Base-by-base conservation (phyloP, 2,329 filamentous ascomycete species). In the Fusarium nygamai region DNA sequence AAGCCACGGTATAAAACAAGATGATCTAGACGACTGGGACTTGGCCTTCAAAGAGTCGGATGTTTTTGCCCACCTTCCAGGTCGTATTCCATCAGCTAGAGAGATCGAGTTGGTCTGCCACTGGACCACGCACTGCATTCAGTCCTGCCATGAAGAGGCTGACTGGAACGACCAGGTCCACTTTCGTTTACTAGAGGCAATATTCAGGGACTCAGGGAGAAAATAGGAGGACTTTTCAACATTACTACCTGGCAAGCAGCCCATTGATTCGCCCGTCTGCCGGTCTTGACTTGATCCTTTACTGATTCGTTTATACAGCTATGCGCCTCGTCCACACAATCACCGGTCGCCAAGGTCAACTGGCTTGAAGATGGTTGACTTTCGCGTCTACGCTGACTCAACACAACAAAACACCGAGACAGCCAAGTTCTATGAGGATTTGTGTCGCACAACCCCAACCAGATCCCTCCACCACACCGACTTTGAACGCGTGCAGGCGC, bases 131-230 rank as follows among this genome's bases (percentile, higher is more conserved):
- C 11, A 20, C 3, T 46, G 43, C 17, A 27, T 46, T 8, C 5
- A 46, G 5, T 27, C 24, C 1, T 6, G 7, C 0, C 43, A 46
- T 27, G 17, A 46, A 6, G 43, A 27, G 5, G 43, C 11, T 46
- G 17, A 11, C 3, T 46, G 17, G 24, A 27, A 5, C 17, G 17
- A 27, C 5, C 1, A 27, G 17, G n/a, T 46, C 11, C n/a, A 19
- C 6, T 6, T 9, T 4, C 17, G 11, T 19, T 46, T 46, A 11
- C n/a, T 46, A 9, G n/a, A 13, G 2, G n/a, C 43, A 13, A 19
- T 9, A 12, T 46, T 20, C 3, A 8, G 7, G 5, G n/a, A 19
- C 0, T 0, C n/a, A 6, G n/a, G 3, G n/a, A 46, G n/a, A 19
- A 27, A 3, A 13, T 13, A 9, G n/a, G 17, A 19, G 43, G 16